These are phyloP conservation scores for Viola odorata DNA, from an alignment of 345 rosid genomes.

Conservation along the genomic window DNA sequence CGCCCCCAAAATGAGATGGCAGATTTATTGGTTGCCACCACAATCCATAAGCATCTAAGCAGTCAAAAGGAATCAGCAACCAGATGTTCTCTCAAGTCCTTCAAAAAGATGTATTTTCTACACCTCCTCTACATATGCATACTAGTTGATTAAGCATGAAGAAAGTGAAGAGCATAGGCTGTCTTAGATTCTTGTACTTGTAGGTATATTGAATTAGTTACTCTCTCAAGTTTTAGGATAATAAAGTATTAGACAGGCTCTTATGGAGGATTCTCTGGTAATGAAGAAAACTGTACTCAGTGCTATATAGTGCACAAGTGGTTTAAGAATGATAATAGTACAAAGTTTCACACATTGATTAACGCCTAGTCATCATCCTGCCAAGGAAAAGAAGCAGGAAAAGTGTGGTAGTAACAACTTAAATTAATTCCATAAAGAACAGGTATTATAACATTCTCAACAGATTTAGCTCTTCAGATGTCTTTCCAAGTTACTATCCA, in stretches of 20 bases:
- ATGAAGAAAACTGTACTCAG: constrained; percentile 18
- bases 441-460: too few relatives aligned
- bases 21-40: constrained; percentile 25
- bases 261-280: constrained; percentile 16
- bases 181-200: constrained; percentile 44
- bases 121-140: constrained; percentile 30
- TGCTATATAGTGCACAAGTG: constrained; percentile 20
- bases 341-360: neutral
- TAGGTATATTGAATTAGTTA: constrained; percentile 35
- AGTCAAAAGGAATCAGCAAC: constrained; percentile 23
- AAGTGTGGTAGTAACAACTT: too few relatives aligned
- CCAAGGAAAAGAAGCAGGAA: too few relatives aligned
- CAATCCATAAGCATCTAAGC: constrained; percentile 20
- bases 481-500: neutral
- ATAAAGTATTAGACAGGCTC: constrained; percentile 37
- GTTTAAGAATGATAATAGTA: constrained; percentile 11
- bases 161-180: constrained; percentile 38
- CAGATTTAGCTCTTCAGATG: too few relatives aligned
- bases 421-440: too few relatives aligned
- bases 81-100: constrained; percentile 20
- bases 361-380: neutral
- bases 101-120: constrained; percentile 25
- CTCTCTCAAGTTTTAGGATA: constrained; percentile 40
- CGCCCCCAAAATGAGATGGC: constrained; percentile 19
- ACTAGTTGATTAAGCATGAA: constrained; percentile 28